phyloP scores from a whole-genome alignment of 441 rosid species.

The Pelargonium fulgidum region DNA sequence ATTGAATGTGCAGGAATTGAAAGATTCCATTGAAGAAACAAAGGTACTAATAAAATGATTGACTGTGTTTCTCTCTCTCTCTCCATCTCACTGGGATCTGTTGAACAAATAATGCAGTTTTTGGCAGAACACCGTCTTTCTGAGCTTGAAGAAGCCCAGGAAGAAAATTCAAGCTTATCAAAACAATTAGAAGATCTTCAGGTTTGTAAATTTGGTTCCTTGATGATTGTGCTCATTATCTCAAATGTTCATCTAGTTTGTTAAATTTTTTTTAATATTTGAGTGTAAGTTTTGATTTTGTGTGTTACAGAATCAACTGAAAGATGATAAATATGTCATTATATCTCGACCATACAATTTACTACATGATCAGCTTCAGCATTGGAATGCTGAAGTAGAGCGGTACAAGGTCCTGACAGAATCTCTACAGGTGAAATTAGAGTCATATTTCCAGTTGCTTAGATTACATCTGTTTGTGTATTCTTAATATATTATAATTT shows the following conservation, averaged over 20 bases:
- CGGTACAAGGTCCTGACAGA: constrained; percentile 52
- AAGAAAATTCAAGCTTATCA: constrained; percentile 54
- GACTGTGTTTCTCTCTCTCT: constrained; percentile 6
- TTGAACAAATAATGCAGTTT: constrained; percentile 46
- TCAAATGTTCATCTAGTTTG: constrained; percentile 11
- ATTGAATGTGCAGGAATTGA: constrained; percentile 58
- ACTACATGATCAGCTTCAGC: constrained; percentile 74
- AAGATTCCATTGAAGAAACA: constrained; percentile 70
- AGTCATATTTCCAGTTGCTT: constrained; percentile 18
- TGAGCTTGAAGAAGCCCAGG: constrained; percentile 74
- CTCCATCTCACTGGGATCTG: constrained; percentile 19
- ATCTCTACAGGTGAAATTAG: constrained; percentile 60
- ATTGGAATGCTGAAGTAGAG: constrained; percentile 69
- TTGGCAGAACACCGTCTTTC: constrained; percentile 70
- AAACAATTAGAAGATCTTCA: constrained; percentile 69
- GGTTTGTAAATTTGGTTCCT: constrained; percentile 37
- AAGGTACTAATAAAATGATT: constrained; percentile 41
- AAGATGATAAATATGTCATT: constrained; percentile 68
- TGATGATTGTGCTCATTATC: constrained; percentile 13
- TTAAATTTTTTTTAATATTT: neutral
- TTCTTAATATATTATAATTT: constrained; percentile 32
- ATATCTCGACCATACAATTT: constrained; percentile 64
- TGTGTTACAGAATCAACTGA: constrained; percentile 57
- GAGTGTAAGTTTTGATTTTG: constrained; percentile 17
- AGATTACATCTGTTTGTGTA: constrained; percentile 19